Evolutionary conservation across 2,329 filamentous ascomycete genomes (phyloP), one percentile per base, ranked within the genome.

Genomic region (Neopestalotiopsis rosae): DNA sequence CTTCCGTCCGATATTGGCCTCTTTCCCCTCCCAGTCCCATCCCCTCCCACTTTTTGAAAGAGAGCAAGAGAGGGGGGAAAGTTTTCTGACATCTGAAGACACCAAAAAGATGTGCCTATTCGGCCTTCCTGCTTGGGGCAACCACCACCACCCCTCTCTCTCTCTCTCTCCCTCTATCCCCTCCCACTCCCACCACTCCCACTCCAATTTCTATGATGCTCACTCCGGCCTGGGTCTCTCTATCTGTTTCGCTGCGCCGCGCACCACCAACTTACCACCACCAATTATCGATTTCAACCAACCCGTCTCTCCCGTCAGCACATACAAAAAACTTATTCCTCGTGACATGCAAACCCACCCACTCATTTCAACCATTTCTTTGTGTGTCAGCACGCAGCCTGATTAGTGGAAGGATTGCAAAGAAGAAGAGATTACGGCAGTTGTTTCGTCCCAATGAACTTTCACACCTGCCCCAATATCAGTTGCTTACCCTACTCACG

Each of bases 221-320:
- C 24, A 28, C 24, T 28, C 24, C 24, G 24, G 24, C 24, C 32
- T 61, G 59, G 9, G 74, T 74, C 10, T 66, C 71, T 12, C 72
- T 79, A 52, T 76, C 80, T 68, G 63, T 75, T 6, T 59, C 75
- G 61, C 77, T 79, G 4, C 67, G 69, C 34, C 34, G 34, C 34
- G 6, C 6, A 7, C 34, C 30, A 71, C 68, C 34, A 75, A 77
- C 61, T 81, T 28, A 28, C 79, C 68, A 78, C 78, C 0, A 71
- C 45, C 45, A 17, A 52, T 52, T 52, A 9, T 52, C 45, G 7
- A 20, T 52, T 28, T 28, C 45, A 52, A 20, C 20, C 45, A 52
- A 52, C 45, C n/a, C 45, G 45, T 52, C n/a, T 9, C 17, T 52
- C 45, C 17, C 45, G 45, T 52, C 45, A 52, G 45, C 45, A 24